phyloP scores from a whole-genome alignment of 2,329 filamentous ascomycete species.

The Aspergillus persii region DNA sequence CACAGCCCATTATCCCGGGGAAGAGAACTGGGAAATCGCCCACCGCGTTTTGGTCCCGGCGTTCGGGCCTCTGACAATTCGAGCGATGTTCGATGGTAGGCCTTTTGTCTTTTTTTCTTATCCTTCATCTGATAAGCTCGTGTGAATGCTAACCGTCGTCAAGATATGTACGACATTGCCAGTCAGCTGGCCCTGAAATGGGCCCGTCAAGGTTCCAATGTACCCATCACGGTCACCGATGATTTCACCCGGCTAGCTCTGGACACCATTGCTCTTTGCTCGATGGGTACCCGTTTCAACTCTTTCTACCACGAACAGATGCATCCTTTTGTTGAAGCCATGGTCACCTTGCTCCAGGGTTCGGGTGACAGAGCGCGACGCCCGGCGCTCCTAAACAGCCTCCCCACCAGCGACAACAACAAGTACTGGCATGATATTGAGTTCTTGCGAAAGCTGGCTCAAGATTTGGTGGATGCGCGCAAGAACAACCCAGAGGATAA shows the following conservation, averaged over 20 bases:
- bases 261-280: slow-evolving; percentile 68
- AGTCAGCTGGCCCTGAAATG: slow-evolving; percentile 42
- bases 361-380: slow-evolving; percentile 52
- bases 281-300: slow-evolving; percentile 73
- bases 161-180: slow-evolving; percentile 43
- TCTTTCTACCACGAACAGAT: slow-evolving; percentile 67
- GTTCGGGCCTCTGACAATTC: slow-evolving; percentile 47
- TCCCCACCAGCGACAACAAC: slow-evolving; percentile 39
- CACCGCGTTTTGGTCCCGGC: slow-evolving; percentile 48
- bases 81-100: slow-evolving; percentile 43
- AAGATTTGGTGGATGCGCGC: slow-evolving; percentile 60
- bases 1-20: slow-evolving; percentile 50
- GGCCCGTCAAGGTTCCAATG: slow-evolving; percentile 51
- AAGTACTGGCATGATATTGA: slow-evolving; percentile 32
- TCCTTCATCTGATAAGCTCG: background rate
- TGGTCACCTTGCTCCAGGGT: slow-evolving; percentile 63
- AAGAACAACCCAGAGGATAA: slow-evolving; percentile 55
- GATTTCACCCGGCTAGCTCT: slow-evolving; percentile 72
- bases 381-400: slow-evolving; percentile 46
- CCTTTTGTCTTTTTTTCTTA: background rate
- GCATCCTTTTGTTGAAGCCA: slow-evolving; percentile 68
- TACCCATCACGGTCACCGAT: slow-evolving; percentile 59
- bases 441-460: slow-evolving; percentile 54
- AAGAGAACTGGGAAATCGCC: slow-evolving; percentile 64
- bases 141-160: background rate